Evolutionary conservation across 192 early-diverging fungal species (phyloP), one percentile per base, ranked within the genome.

Genomic region (Backusella circina): DNA sequence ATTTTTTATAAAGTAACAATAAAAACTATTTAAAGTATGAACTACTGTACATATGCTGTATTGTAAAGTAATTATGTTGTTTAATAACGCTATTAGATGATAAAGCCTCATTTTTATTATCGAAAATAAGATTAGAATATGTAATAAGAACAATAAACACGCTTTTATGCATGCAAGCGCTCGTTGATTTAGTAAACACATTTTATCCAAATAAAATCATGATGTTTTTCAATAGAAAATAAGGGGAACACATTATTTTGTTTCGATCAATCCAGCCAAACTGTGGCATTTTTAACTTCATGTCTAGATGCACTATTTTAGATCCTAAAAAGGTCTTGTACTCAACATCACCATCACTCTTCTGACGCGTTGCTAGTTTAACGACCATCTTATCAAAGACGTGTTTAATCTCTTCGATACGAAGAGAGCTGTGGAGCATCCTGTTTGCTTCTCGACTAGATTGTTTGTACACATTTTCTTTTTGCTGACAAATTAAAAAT

Each of bases 221-320:
- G 54, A 70, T 44, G 33, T 30, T 70, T 47, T 37, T 78, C 47
- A 86, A 64, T 80, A 15, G 84, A 47, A 91, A 87, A 37, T 93
- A 80, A 5, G 95, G 95, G 44, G 95, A 94, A 54, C 90, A 80
- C 47, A 90, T 90, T 44, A 83, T 77, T 70, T 91, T 89, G 80
- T 97, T 98, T 30, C 93, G 87, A 64, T 95, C 90, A 72, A 97
- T 81, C 26, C 94, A 87, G 84, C 95, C 97, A 99, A 76, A 97
- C 95, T 15, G 98, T 86, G 0, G 95, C 95, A n/a, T 94, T 89
- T 32, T 86, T 79, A 21, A 98, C 91, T 15, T 96, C 96, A 77
- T 87, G 82, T 23, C 88, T 95, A 79, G 15, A 74, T 12, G 28
- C 35, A 70, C 28, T 36, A 65, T n/a, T 31, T 35, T 71, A 32